Base-by-base conservation (phyloP, 2,329 filamentous ascomycete species). In the Coniochaeta ligniaria region DNA sequence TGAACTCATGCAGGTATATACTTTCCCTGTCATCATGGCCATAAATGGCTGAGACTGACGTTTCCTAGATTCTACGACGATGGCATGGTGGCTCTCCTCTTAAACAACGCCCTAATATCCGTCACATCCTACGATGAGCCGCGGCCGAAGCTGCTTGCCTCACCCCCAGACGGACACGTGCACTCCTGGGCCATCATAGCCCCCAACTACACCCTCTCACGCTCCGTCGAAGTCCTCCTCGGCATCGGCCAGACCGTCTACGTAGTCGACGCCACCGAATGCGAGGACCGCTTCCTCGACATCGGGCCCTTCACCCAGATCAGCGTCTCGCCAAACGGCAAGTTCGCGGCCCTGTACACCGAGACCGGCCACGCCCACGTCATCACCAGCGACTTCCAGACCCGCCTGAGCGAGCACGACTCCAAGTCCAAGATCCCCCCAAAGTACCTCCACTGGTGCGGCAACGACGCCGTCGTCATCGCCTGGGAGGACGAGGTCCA, bases 401-500 rank as follows among this genome's bases (percentile, higher is more conserved):
- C 90, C 69, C 88, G 93, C 61, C 80, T 96, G 63, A 94, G 92
- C 71, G 93, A 98, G 75, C 94, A 98, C 71, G 87, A 96, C 69
- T 94, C 93, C 0, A 88, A 88, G 66, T 93, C 91, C 11, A 89
- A 89, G 72, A 96, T 92, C 6, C 82, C 88, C 1, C 95, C 95
- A 3, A 89, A 91, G 67, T 91, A 95, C 64, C 83, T 99, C 63
- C 89, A 95, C 68, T 99, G 95, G 95, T 99, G 95, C 73, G 95
- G 95, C 6, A 94, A 95, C 68, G 94, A 98, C 73, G 92, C 93
- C 16, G 90, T 95, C 3, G 85, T 96, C 31, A 86, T 99, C 67
- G 93, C 93, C 0, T 99, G 95, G 95, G 95, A 98, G 70, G 95
- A 99, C 70, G 95, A 99, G 73, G 88, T 99, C 4, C 95, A 97